Evolutionary conservation across 176 grass and related monocot species (phyloP).

Genomic region (Zizania latifolia): DNA sequence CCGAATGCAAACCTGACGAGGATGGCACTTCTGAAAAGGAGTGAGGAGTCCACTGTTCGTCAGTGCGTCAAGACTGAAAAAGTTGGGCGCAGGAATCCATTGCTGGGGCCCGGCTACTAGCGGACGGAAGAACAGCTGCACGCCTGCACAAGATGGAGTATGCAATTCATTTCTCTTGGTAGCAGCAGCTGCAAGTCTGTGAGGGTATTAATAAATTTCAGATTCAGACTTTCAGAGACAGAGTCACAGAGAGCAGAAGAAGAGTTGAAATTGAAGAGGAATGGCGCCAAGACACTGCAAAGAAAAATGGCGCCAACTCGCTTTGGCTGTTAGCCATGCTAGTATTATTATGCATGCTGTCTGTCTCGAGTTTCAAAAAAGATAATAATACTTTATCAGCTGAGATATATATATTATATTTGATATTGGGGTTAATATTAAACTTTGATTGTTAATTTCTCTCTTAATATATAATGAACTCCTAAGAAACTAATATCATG

Average conservation of each 20-base stretch:
- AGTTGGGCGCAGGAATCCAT: neutral
- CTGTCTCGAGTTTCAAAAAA: neutral
- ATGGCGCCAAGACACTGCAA: no score
- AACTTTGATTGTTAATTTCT: no score
- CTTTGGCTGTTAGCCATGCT: neutral
- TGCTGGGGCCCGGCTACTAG: neutral
- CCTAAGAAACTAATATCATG: no score
- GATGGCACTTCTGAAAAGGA: neutral
- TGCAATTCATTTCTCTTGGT: neutral
- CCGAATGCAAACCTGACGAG: neutral
- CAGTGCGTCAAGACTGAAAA: neutral
- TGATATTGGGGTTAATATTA: no score
- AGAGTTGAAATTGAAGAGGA: neutral
- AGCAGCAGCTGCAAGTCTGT: neutral
- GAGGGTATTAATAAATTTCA: neutral
- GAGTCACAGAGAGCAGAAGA: neutral
- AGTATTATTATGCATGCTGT: neutral
- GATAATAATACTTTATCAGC: no score
- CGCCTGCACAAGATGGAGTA: neutral
- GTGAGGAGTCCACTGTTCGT: neutral
- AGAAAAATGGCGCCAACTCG: neutral
- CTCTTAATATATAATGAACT: no score
- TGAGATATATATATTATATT: no score
- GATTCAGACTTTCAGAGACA: neutral
- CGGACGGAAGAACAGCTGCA: neutral